These are phyloP conservation scores for Penicillium psychrofluorescens DNA, from an alignment of 495 filamentous ascomycete genomes.

Conservation along the genomic window DNA sequence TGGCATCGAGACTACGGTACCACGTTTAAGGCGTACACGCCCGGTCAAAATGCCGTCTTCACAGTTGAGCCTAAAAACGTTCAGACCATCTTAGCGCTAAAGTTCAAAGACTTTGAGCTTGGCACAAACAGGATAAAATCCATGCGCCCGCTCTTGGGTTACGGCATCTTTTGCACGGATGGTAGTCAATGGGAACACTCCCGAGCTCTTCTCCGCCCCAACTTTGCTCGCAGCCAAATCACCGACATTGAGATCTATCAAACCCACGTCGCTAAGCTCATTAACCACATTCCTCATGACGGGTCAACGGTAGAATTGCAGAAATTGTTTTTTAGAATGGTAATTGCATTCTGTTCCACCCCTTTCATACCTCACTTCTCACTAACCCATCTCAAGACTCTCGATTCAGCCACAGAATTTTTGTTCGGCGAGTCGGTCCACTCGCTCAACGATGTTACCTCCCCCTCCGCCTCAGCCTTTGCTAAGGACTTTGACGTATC, in stretches of 20 bases:
- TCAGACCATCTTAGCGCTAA: conserved; percentile 51
- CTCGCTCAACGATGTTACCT: conserved; percentile 15
- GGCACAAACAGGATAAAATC: conserved; percentile 36
- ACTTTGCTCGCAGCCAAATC: conserved; percentile 55
- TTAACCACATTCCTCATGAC: conserved; percentile 39
- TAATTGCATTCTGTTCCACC: too few species aligned
- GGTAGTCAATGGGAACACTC: conserved; percentile 61
- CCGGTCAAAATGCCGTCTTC: conserved; percentile 25
- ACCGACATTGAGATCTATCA: conserved; percentile 54
- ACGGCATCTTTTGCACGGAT: conserved; percentile 66
- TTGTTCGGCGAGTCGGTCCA: conserved; percentile 56
- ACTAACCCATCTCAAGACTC: too few species aligned
- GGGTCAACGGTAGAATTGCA: conserved; percentile 54
- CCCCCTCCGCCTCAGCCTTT: conserved; percentile 1
- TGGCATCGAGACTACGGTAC: too few species aligned
- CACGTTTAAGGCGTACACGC: conserved; percentile 4
- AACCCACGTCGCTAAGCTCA: conserved; percentile 46
- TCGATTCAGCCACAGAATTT: conserved; percentile 68
- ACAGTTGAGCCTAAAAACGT: conserved; percentile 59
- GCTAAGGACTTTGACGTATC: conserved; percentile 2
- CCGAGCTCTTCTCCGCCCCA: conserved; percentile 54
- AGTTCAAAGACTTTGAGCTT: conserved; percentile 55
- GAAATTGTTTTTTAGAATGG: conserved; percentile 57
- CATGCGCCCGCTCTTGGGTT: conserved; percentile 52
- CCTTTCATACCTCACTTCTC: too few species aligned